Percentiles rank a stretch among this genome's conserved stretches.
These are phyloP conservation scores for Caloboletus inedulis DNA, from an alignment of 1,284 basidiomycete species.

Conservation along the genomic window DNA sequence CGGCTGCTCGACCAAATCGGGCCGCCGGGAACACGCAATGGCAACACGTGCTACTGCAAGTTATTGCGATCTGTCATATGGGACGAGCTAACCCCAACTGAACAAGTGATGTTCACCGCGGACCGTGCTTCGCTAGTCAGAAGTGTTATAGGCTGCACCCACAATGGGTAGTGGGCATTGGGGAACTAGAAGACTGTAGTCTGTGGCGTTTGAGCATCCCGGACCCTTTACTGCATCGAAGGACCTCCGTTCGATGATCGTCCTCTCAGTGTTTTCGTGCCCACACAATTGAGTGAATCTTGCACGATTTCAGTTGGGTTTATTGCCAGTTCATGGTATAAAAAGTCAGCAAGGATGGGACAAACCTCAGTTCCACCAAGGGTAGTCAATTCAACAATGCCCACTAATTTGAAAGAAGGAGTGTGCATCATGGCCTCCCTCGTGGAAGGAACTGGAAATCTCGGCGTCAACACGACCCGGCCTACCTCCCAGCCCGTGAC, in stretches of 20 bases:
- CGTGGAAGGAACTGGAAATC: background rate
- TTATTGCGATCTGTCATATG: background rate
- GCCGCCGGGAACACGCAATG: no score
- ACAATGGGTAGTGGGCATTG: no score
- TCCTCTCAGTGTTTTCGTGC: background rate
- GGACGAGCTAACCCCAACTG: background rate
- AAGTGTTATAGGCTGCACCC: background rate
- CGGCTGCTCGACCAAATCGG: no score
- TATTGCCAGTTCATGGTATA: background rate
- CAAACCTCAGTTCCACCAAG: background rate
- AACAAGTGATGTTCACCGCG: background rate
- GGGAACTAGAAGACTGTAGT: background rate
- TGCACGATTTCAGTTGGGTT: background rate
- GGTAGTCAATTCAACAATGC: background rate
- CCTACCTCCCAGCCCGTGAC: background rate
- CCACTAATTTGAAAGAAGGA: background rate
- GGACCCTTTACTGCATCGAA: background rate
- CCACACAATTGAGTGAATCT: background rate
- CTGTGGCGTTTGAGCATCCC: background rate
- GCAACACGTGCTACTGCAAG: no score
- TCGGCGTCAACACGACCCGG: background rate
- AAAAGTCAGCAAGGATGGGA: background rate
- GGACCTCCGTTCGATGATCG: background rate
- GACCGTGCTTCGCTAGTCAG: background rate
- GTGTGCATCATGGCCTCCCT: background rate